phyloP scores from a whole-genome alignment of 1,139 yeast species.

The Diutina siamensis region DNA sequence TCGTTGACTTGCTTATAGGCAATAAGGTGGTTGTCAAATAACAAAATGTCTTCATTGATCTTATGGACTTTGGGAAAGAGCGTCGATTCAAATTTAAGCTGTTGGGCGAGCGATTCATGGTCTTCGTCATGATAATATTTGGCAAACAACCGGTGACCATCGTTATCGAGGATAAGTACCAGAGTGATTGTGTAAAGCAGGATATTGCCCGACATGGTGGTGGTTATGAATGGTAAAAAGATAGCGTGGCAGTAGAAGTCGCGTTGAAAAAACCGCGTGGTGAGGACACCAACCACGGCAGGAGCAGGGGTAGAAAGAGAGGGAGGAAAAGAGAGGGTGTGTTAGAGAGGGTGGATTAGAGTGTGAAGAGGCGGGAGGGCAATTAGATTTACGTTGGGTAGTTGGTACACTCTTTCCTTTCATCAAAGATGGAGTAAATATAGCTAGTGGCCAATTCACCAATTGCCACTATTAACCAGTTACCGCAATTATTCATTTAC shows the following conservation, averaged over 20 bases:
- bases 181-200: slow-evolving; percentile 75
- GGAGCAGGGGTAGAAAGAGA: background rate
- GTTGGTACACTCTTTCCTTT: too few species aligned
- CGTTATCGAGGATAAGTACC: slow-evolving; percentile 65
- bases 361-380: background rate
- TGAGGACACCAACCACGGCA: background rate
- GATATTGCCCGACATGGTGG: slow-evolving; percentile 40
- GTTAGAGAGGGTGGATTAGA: background rate
- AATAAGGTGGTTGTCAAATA: slow-evolving; percentile 68
- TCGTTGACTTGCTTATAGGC: slow-evolving; percentile 83
- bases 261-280: background rate
- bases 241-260: background rate
- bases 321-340: background rate
- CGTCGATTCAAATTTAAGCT: slow-evolving; percentile 63
- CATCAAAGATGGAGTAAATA: too few species aligned
- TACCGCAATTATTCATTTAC: too few species aligned
- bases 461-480: too few species aligned
- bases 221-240: slow-evolving; percentile 5
- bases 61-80: slow-evolving; percentile 68
- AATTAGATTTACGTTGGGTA: too few species aligned
- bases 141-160: slow-evolving; percentile 71
- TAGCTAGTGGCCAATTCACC: too few species aligned
- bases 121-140: slow-evolving; percentile 58
- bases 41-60: slow-evolving; percentile 67
- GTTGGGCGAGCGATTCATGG: slow-evolving; percentile 43